Percentiles rank a stretch among this genome's conserved stretches.
These are phyloP conservation scores for Ophiosphaerella herpotricha DNA, from an alignment of 2,329 filamentous ascomycete species.

Conservation along the genomic window DNA sequence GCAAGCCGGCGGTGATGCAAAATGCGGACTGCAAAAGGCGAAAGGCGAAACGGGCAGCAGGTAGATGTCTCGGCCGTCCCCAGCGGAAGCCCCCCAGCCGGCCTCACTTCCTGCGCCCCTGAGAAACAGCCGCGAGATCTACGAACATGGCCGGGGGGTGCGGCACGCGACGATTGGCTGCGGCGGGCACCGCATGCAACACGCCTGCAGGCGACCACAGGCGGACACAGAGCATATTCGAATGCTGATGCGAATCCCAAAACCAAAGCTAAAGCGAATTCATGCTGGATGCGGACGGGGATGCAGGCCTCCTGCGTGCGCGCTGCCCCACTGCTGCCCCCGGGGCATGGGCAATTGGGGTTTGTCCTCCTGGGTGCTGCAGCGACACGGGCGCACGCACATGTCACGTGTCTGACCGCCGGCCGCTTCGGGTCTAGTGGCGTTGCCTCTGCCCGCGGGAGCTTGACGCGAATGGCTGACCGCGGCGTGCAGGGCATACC, in stretches of 20 bases:
- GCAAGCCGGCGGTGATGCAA: background rate
- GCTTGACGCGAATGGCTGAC: slow-evolving; percentile 8
- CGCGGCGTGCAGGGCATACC: background rate
- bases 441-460: background rate
- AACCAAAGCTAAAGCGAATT: no score
- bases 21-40: background rate
- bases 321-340: no score
- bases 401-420: slow-evolving; percentile 20
- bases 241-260: no score
- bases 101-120: slow-evolving; percentile 15
- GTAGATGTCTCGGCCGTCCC: background rate
- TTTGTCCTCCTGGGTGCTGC: no score
- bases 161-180: slow-evolving; percentile 14
- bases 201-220: background rate
- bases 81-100: slow-evolving; percentile 1
- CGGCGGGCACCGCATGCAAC: slow-evolving; percentile 7
- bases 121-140: slow-evolving; percentile 15
- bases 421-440: slow-evolving; percentile 16
- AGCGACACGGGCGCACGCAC: no score
- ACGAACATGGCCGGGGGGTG: slow-evolving; percentile 6
- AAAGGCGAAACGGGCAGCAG: background rate
- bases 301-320: no score
- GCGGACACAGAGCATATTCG: no score
- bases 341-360: no score
- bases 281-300: no score